A percentile compares a stretch with the other conserved stretches of the same genome.
Conservation (phyloP, 306 rosid species). For the Prunus mira region DNA sequence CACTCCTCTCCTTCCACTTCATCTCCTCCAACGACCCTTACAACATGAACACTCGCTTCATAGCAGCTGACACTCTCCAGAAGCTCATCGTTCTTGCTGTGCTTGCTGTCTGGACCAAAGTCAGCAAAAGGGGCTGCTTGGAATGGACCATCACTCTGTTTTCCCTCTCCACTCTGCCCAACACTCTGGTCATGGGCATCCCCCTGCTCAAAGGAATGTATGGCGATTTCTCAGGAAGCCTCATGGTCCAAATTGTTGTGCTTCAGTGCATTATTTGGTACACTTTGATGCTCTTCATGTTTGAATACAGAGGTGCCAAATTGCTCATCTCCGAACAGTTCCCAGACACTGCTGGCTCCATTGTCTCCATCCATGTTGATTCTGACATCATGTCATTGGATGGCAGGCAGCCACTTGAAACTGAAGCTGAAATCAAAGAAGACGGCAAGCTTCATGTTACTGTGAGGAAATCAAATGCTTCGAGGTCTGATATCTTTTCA, state of each 20-base stretch:
- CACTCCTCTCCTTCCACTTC: conserved; percentile 86
- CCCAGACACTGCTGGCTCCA: conserved; percentile 79
- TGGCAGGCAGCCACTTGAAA: conserved; percentile 65
- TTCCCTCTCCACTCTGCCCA: conserved; percentile 79
- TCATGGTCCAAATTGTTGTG: conserved; percentile 91
- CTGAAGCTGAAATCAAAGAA: conserved; percentile 68
- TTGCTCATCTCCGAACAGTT: conserved; percentile 77
- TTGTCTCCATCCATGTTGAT: conserved; percentile 85
- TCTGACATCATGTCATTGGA: conserved; percentile 80
- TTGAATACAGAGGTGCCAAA: conserved; percentile 73
- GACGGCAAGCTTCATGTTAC: conserved; percentile 86
- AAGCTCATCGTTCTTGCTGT: conserved; percentile 60
- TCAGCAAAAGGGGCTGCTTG: conserved; percentile 62
- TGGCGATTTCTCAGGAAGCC: conserved; percentile 68
- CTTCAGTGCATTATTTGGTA: conserved; percentile 94
- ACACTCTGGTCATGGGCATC: conserved; percentile 89
- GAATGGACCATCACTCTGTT: conserved; percentile 87
- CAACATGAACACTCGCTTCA: conserved; percentile 70
- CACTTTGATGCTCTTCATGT: conserved; percentile 76
- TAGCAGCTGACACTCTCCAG: conserved; percentile 83
- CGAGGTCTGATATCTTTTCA: conserved; percentile 67
- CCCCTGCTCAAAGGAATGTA: conserved; percentile 85
- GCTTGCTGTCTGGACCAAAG: conserved; percentile 49
- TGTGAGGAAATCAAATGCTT: conserved; percentile 73
- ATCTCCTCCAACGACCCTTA: conserved; percentile 79